A percentile compares a stretch with the other conserved stretches of the same genome.
phyloP scores from a whole-genome alignment of 2,329 filamentous ascomycete species.

The Fusarium papillatum region DNA sequence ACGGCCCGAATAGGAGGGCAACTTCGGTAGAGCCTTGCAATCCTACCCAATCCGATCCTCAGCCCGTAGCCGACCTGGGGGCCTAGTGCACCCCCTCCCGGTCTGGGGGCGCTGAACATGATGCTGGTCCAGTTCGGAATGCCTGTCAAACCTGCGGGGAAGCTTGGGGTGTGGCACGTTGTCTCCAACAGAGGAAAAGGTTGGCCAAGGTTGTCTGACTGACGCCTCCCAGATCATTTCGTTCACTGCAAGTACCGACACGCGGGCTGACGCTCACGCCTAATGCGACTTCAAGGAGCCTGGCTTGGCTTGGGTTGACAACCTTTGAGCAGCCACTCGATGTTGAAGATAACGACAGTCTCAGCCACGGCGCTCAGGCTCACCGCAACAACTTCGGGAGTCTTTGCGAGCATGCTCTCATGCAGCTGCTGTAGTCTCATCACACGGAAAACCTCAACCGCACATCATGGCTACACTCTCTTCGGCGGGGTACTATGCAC shows the following conservation, averaged over 20 bases:
- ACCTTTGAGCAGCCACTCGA: not conserved
- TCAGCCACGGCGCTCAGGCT: not conserved
- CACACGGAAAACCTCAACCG: constrained; percentile 3
- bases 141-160: constrained; percentile 43
- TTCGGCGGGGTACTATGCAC: constrained; percentile 27
- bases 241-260: constrained; percentile 12
- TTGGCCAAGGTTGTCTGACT: constrained; percentile 29
- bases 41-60: constrained; percentile 26
- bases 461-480: not conserved
- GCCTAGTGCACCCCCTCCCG: constrained; percentile 32
- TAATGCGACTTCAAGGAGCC: constrained; percentile 2
- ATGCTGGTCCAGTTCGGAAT: constrained; percentile 16
- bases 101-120: constrained; percentile 21
- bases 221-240: constrained; percentile 35
- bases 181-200: constrained; percentile 23
- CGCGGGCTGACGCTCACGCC: not conserved
- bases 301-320: not conserved
- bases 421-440: not conserved
- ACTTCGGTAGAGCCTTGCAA: constrained; percentile 28
- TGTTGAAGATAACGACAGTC: not conserved
- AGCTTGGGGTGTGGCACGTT: constrained; percentile 41
- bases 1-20: constrained; percentile 45
- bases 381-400: not conserved
- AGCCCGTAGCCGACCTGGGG: constrained; percentile 28
- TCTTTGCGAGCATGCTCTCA: not conserved